Conservation (phyloP, 2,329 filamentous ascomycete genomes). For the Kalmusia sp. region DNA sequence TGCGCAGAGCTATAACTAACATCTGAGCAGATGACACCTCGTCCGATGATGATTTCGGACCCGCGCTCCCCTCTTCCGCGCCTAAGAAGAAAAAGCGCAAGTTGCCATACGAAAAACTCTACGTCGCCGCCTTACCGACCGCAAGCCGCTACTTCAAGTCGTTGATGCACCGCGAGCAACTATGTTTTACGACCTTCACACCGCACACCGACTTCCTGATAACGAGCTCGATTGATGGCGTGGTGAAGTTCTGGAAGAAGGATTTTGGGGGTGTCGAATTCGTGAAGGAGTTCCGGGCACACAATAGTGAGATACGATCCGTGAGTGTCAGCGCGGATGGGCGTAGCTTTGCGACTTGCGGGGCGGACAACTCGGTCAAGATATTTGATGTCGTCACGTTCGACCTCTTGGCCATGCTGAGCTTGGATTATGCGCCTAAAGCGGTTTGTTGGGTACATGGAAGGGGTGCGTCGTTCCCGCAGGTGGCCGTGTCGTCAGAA, state of each 20-base stretch:
- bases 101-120: constrained; percentile 93
- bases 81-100: constrained; percentile 89
- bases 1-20: constrained; percentile 22
- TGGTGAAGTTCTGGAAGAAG: constrained; percentile 99
- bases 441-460: constrained; percentile 90
- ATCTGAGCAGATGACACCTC: constrained; percentile 62
- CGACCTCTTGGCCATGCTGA: constrained; percentile 68
- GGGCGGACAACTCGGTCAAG: constrained; percentile 78
- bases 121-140: constrained; percentile 85
- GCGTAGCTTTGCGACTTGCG: constrained; percentile 89
- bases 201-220: constrained; percentile 94
- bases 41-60: constrained; percentile 81
- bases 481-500: constrained; percentile 83
- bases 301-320: constrained; percentile 81
- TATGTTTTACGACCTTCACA: constrained; percentile 87
- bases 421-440: constrained; percentile 76
- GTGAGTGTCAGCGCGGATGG: constrained; percentile 90
- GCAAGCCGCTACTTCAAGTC: constrained; percentile 89
- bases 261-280: constrained; percentile 89
- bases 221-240: constrained; percentile 91
- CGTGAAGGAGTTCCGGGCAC: constrained; percentile 96
- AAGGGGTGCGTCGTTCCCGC: constrained; percentile 83
- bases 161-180: constrained; percentile 96
- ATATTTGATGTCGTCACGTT: constrained; percentile 83
- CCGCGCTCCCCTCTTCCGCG: constrained; percentile 80